Evolutionary conservation across 2,329 filamentous ascomycete species (phyloP).

Genomic region (Talaromyces atroroseus): DNA sequence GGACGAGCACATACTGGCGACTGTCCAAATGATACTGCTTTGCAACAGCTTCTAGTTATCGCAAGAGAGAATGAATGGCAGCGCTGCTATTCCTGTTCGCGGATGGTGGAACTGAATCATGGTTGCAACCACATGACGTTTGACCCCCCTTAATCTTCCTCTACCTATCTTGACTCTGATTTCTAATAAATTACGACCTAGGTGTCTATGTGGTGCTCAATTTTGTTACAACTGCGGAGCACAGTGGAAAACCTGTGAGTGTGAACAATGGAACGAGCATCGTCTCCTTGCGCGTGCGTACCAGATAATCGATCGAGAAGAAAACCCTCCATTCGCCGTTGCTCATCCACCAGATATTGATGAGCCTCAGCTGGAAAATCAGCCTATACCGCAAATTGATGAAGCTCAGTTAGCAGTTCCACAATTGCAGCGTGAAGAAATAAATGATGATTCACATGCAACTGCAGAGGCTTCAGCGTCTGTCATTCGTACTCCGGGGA

Average conservation of each 20-base stretch:
- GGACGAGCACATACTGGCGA: conserved; percentile 39
- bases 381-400: neutral
- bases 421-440: neutral
- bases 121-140: conserved; percentile 57
- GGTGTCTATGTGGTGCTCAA: conserved; percentile 43
- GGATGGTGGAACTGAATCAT: conserved; percentile 44
- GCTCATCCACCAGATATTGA: neutral
- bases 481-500: conserved; percentile 29
- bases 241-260: conserved; percentile 27
- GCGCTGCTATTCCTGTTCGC: conserved; percentile 43
- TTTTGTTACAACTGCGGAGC: conserved; percentile 49
- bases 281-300: conserved; percentile 30
- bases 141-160: conserved; percentile 23
- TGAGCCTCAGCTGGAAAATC: neutral
- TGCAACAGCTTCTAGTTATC: conserved; percentile 37
- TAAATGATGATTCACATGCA: neutral
- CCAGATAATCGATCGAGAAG: conserved; percentile 26
- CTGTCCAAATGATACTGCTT: conserved; percentile 43
- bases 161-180: neutral
- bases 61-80: conserved; percentile 48
- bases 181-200: conserved; percentile 18
- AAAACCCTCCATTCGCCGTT: neutral
- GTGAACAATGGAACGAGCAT: conserved; percentile 37
- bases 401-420: neutral
- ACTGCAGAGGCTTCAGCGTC: neutral